Base-by-base conservation (phyloP, 2,329 filamentous ascomycete genomes). In the Microdochium nivale region DNA sequence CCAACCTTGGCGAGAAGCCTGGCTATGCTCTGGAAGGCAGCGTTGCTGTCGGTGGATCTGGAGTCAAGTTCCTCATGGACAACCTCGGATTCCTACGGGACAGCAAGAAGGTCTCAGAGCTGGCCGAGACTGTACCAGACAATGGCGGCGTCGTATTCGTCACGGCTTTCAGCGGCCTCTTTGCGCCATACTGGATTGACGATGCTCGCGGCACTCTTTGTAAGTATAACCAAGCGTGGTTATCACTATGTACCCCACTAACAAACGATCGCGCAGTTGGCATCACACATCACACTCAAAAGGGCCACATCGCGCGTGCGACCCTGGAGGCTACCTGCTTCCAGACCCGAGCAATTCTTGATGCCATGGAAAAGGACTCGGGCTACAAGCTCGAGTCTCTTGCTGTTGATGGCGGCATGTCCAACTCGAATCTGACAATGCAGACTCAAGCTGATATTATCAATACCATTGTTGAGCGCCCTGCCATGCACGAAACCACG, bases 121-220 rank as follows among this genome's bases (percentile, higher is more conserved):
- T 83, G 30, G 79, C 78, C 27, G 69, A 71, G 60, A 74, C 71
- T 0, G 78, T 82, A 8, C 60, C 71, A 2, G 86, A 95, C 66
- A 95, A 87, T 55, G 90, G 90, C 51, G 90, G 90, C 8, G 86
- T 90, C 51, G 81, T 91, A 19, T 84, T 96, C 61, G 90, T 96
- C 54, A 95, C 90, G 2, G 90, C 90, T 1, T 96, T 96, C 66
- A 90, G 86, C 67, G 90, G 90, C 51, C 78, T 96, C 2, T 95
- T 95, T 65, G 90, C 90, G 1, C 90, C 90, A 0, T 95, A 96
- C 69, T 96, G 90, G 90, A 92, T 95, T 55, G 90, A 95, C 64
- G 88, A 95, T 69, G 90, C 90, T 21, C 87, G 90, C 66, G 90
- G 90, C 53, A 95, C 90, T 4, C 82, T 94, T 52, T 91, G 80